Evolutionary conservation across 78 protist species (phyloP), one percentile per base, ranked within the genome.

Genomic region (Chrysochromulina parva): DNA sequence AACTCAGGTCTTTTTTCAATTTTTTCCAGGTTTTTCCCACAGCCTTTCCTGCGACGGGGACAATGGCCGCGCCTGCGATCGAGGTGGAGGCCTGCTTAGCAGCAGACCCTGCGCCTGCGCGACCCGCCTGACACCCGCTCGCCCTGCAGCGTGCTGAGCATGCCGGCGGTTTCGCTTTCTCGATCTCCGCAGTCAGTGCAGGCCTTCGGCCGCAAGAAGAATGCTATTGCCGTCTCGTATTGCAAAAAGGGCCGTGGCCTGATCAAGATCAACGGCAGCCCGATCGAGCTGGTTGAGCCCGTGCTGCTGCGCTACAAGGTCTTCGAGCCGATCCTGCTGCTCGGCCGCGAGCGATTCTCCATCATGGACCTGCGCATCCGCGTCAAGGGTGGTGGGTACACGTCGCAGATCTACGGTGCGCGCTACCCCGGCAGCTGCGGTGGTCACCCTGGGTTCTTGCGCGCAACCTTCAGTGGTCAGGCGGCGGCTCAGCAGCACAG

Each of bases 321-420:
- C 76, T 91, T 78, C 92, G 99, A 99, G 95, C 99, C 99, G 85
- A 28, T 99, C 88, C 94, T 94, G 90, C 94, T 98, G 59, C 96
- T 98, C 55, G 99, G 99, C 85, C 65, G 86, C 71, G 98, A 95
- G 22, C 26, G 73, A 17, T 99, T 96, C 97, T 67, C 94, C 86
- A 73, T 59, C 67, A 91, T 99, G 53, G 99, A 99, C 95, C 98
- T 99, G 94, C 97, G 99, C 90, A 95, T 99, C 90, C 92, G 99
- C 67, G 99, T 97, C 80, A n/a, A 89, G 69, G 99, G 99, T 85
- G 99, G 99, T 90, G 99, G 99, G 89, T 89, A 94, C 80, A 93
- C 93, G 59, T 78, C 99, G 59, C 99, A 98, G 94, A 91, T 98
- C 93, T 99, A 98, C 92, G 96, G 52, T 6, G 50, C 38, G 9